phyloP scores from a whole-genome alignment of 805 yeast genomes.

The Wickerhamiella galacta region DNA sequence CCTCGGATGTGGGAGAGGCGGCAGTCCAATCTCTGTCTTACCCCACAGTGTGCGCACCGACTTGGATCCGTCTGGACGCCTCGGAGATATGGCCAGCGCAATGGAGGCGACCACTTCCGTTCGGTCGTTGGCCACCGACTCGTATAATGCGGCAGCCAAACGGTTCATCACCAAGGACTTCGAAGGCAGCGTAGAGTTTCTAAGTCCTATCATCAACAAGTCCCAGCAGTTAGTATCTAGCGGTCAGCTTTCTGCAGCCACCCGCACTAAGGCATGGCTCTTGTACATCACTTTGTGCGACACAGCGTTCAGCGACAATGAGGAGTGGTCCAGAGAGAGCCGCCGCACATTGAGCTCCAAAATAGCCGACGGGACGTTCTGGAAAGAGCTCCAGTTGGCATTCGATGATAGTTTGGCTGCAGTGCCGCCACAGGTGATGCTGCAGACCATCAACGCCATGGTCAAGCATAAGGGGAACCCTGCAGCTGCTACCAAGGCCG shows the following conservation, averaged over 20 bases:
- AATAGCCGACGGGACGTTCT: not conserved
- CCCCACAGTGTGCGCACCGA: too few relatives aligned
- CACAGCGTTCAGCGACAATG: not conserved
- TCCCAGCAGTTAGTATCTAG: slow-evolving; percentile 2
- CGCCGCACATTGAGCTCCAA: not conserved
- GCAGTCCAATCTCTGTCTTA: too few relatives aligned
- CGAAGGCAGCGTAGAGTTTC: slow-evolving; percentile 1
- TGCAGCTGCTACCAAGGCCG: not conserved
- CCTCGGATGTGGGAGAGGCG: too few relatives aligned
- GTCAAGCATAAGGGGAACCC: not conserved
- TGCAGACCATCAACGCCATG: slow-evolving; percentile 1
- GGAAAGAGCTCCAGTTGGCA: slow-evolving; percentile 1
- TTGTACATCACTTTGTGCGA: slow-evolving; percentile 2
- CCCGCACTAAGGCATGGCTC: slow-evolving; percentile 4
- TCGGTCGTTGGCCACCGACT: slow-evolving; percentile 3
- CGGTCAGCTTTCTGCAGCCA: slow-evolving; percentile 3
- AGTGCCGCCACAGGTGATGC: slow-evolving; percentile 3
- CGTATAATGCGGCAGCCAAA: slow-evolving; percentile 5
- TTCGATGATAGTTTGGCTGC: not conserved
- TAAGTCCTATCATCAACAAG: slow-evolving; percentile 2
- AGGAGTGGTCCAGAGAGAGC: not conserved
- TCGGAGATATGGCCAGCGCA: too few relatives aligned
- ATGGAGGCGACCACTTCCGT: too few relatives aligned
- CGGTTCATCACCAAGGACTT: slow-evolving; percentile 4
- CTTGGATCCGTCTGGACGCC: too few relatives aligned